Conservation (phyloP, 495 filamentous ascomycete species). For the Durotheca rogersii region DNA sequence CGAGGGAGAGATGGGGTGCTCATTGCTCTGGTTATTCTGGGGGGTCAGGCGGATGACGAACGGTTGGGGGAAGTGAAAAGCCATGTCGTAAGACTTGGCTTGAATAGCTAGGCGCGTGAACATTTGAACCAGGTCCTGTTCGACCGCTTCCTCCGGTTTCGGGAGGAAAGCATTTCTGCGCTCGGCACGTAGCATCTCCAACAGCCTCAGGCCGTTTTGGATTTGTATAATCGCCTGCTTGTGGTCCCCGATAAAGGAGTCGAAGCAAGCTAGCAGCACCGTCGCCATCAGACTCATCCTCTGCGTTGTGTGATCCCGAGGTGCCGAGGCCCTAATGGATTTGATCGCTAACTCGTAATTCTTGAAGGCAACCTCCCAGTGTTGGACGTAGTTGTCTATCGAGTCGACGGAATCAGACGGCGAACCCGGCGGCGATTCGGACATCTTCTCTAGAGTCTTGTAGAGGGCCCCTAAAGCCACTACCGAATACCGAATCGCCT, state of each 20-base stretch:
- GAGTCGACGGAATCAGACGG: conserved; percentile 35
- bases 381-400: conserved; percentile 38
- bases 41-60: conserved; percentile 54
- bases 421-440: conserved; percentile 50
- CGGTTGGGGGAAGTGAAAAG: conserved; percentile 59
- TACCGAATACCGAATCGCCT: conserved; percentile 64
- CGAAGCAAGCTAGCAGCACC: conserved; percentile 51
- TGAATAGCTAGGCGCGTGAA: conserved; percentile 59
- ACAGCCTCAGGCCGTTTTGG: conserved; percentile 46
- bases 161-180: conserved; percentile 42
- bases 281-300: conserved; percentile 51
- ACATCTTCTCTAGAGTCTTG: conserved; percentile 56
- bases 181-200: conserved; percentile 46
- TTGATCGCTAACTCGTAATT: conserved; percentile 47
- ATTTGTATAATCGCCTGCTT: conserved; percentile 49
- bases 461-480: conserved; percentile 65
- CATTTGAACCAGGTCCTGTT: conserved; percentile 59
- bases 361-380: conserved; percentile 48
- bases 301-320: conserved; percentile 38
- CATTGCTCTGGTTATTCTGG: conserved; percentile 22
- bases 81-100: conserved; percentile 61
- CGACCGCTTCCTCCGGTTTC: conserved; percentile 48
- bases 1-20: conserved; percentile 41
- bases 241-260: conserved; percentile 54
- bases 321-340: conserved; percentile 36